These are phyloP conservation scores for Claviceps pazoutovae DNA, from an alignment of 2,329 filamentous ascomycete genomes.

Conservation along the genomic window DNA sequence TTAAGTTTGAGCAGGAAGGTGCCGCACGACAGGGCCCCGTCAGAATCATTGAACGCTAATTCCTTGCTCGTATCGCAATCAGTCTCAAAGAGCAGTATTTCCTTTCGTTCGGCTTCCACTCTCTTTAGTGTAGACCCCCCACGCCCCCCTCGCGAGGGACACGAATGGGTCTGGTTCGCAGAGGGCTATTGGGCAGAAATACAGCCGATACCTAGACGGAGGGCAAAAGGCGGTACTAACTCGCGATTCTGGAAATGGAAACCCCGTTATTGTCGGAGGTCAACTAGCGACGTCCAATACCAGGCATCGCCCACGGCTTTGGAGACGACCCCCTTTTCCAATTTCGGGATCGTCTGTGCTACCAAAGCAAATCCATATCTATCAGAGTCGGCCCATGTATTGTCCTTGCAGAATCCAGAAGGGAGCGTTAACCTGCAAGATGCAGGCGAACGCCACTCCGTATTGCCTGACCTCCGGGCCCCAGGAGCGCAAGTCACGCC, in stretches of 20 bases:
- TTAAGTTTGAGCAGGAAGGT: slow-evolving; percentile 3
- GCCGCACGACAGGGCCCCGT: not conserved
- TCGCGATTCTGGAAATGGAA: slow-evolving; percentile 29
- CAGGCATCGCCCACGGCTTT: slow-evolving; percentile 15
- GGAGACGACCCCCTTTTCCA: slow-evolving; percentile 1
- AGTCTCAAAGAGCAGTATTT: not conserved
- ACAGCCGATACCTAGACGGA: slow-evolving; percentile 13
- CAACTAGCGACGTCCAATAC: slow-evolving; percentile 18
- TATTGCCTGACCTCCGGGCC: slow-evolving; percentile 2
- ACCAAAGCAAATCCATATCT: slow-evolving; percentile 27
- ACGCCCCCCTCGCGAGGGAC: slow-evolving; percentile 37
- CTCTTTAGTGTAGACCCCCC: slow-evolving; percentile 34
- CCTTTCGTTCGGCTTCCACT: slow-evolving; percentile 3
- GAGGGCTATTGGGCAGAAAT: slow-evolving; percentile 49
- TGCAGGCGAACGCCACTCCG: slow-evolving; percentile 3
- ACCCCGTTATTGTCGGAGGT: slow-evolving; percentile 23
- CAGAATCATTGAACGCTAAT: not conserved
- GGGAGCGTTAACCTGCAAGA: slow-evolving; percentile 4
- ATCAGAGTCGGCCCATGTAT: slow-evolving; percentile 35
- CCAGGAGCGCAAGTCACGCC: not conserved
- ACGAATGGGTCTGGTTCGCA: slow-evolving; percentile 51
- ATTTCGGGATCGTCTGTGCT: slow-evolving; percentile 6
- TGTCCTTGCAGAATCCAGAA: slow-evolving; percentile 27
- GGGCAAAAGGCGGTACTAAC: slow-evolving; percentile 19
- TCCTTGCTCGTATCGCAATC: not conserved